Conservation (phyloP, 2,329 filamentous ascomycete species). For the Tolypocladium tundrense region DNA sequence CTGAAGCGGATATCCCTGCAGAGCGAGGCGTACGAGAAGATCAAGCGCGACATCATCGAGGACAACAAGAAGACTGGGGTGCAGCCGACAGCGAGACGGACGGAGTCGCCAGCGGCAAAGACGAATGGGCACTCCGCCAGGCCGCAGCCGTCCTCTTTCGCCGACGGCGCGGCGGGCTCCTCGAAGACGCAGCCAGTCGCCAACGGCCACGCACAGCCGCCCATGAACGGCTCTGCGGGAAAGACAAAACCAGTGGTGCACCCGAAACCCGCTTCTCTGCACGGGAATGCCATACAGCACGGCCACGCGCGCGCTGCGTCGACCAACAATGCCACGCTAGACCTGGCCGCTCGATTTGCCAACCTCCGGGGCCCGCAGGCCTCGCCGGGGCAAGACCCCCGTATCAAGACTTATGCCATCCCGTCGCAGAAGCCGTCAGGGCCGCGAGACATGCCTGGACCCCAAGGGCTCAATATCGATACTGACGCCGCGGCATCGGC, state of each 20-base stretch:
- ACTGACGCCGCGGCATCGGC: slow-evolving; percentile 42
- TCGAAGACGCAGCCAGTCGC: background rate
- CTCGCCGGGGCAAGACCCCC: slow-evolving; percentile 37
- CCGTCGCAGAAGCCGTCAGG: slow-evolving; percentile 28
- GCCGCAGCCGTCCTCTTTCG: background rate
- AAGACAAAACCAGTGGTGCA: slow-evolving; percentile 40
- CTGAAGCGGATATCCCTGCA: slow-evolving; percentile 38
- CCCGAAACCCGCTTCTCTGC: slow-evolving; percentile 58
- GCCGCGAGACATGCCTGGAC: slow-evolving; percentile 42
- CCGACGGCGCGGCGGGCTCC: background rate
- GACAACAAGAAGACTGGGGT: slow-evolving; percentile 55
- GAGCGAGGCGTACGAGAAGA: slow-evolving; percentile 40
- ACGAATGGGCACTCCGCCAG: slow-evolving; percentile 2
- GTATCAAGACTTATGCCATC: slow-evolving; percentile 40
- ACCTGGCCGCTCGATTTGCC: slow-evolving; percentile 47
- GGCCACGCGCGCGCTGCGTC: slow-evolving; percentile 16
- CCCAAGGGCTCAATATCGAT: slow-evolving; percentile 32
- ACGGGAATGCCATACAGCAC: slow-evolving; percentile 43
- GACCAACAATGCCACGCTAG: slow-evolving; percentile 26
- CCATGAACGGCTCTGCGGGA: slow-evolving; percentile 11
- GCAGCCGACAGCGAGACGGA: slow-evolving; percentile 23
- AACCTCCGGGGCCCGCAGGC: slow-evolving; percentile 37
- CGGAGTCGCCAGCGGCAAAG: slow-evolving; percentile 7
- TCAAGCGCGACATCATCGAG: slow-evolving; percentile 50
- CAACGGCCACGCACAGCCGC: slow-evolving; percentile 6